Conservation (phyloP, 176 grass and related monocot genomes). For the Carex pumila region DNA sequence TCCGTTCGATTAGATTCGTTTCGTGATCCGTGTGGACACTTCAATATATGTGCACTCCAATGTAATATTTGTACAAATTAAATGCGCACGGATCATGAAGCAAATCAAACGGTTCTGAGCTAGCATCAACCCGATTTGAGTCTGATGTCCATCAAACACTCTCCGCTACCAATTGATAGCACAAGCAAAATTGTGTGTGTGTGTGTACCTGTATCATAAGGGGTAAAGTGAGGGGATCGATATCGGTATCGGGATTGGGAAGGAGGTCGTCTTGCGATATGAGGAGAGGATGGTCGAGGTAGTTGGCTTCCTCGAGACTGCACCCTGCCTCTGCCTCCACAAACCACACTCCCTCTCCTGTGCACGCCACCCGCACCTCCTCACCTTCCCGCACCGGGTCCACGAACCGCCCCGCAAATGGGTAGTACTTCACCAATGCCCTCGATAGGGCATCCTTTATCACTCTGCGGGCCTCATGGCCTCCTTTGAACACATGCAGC, state of each 20-base stretch:
- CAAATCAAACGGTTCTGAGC: no score
- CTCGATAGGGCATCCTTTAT: constrained; percentile 44
- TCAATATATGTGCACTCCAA: no score
- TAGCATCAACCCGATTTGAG: no score
- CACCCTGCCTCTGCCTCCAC: constrained; percentile 51
- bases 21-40: no score
- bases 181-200: not conserved
- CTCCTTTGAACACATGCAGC: constrained; percentile 45
- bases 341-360: constrained; percentile 69
- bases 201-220: constrained; percentile 62
- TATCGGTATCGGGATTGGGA: constrained; percentile 26
- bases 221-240: constrained; percentile 44
- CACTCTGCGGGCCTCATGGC: constrained; percentile 1
- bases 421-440: constrained; percentile 69
- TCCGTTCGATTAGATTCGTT: no score
- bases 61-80: no score
- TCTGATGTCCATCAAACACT: no score
- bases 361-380: constrained; percentile 46
- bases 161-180: no score
- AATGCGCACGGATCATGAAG: no score
- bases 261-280: constrained; percentile 70
- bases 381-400: constrained; percentile 6
- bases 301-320: constrained; percentile 50
- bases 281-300: constrained; percentile 59
- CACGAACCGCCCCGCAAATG: constrained; percentile 60